Base-by-base conservation (phyloP, 1,139 yeast species). In the Yamadazyma triangularis region DNA sequence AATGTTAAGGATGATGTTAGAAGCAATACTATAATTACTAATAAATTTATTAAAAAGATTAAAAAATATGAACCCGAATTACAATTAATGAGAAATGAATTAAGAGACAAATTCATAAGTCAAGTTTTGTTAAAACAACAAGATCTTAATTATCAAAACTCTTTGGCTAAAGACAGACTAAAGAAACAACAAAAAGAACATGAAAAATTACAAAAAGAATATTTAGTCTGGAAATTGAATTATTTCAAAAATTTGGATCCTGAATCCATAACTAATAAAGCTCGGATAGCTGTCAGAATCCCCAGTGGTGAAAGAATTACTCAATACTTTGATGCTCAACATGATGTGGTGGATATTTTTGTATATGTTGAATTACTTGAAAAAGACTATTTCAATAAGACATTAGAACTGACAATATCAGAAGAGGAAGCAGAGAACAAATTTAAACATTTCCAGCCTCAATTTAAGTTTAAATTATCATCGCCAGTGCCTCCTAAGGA, bases 91-190 rank as follows among this genome's bases (percentile, higher is more conserved):
- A 69, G 84, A 28, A 63, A 69, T 20, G 89, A 79, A 41, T 69
- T 79, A 31, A 74, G 77, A 44, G 80, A 79, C 34, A 69, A 72
- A 33, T 80, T 75, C 31, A 57, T 73, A 40, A 70, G 77, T 28
- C 74, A 91, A 35, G 65, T 70, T 13, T 62, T 87, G 25, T 65
- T 85, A 29, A 72, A 71, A 39, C 84, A 82, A 46, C 96, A 89
- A 57, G 93, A 87, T 47, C 61, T 73, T 27, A 88, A 93, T 21
- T 89, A 79, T 54, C 78, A 82, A 48, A 70, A 70, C 23, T 79
- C 95, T 1, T 60, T 89, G 32, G 71, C 70, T 4, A 64, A 67
- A 24, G 91, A 81, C 53, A 58, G 72, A 26, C 39, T 48, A 24
- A 63, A 62, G 44, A 60, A 58, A 35, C 42, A 47, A 16, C 48